Conservation (phyloP, 345 rosid genomes). For the Ricinus communis region DNA sequence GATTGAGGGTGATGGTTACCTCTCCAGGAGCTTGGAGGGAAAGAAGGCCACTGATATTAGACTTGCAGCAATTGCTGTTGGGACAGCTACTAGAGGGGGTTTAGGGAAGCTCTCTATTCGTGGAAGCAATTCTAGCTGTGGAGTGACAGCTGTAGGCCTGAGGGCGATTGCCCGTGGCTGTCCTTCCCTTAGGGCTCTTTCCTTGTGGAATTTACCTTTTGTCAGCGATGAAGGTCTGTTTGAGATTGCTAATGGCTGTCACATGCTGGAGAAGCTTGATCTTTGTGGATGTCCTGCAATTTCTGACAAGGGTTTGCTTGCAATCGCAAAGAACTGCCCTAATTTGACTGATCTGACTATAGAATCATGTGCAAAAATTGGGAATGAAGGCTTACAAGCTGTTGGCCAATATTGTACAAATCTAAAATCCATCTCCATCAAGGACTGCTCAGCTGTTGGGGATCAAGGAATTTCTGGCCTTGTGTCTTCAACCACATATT, state of each 20-base stretch:
- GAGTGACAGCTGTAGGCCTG: constrained; percentile 71
- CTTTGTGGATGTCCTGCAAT: constrained; percentile 58
- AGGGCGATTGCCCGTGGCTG: constrained; percentile 76
- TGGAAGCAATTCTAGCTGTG: constrained; percentile 47
- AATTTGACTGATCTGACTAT: constrained; percentile 65
- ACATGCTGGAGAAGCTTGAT: constrained; percentile 76
- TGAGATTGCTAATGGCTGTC: constrained; percentile 82
- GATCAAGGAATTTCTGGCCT: constrained; percentile 83
- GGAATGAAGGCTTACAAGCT: constrained; percentile 73
- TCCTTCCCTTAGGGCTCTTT: constrained; percentile 64
- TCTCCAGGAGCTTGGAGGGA: constrained; percentile 81
- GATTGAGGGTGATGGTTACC: constrained; percentile 58
- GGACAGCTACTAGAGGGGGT: constrained; percentile 84
- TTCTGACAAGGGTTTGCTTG: constrained; percentile 60
- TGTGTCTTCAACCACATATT: constrained; percentile 47
- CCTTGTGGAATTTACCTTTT: constrained; percentile 66
- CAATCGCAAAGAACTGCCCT: constrained; percentile 71
- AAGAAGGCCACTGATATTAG: constrained; percentile 85
- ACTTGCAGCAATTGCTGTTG: constrained; percentile 85
- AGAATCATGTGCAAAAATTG: constrained; percentile 73
- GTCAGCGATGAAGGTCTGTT: constrained; percentile 63
- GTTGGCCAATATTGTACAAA: constrained; percentile 60
- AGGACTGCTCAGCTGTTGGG: constrained; percentile 69
- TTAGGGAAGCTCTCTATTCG: constrained; percentile 65
- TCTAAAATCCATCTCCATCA: constrained; percentile 68